Evolutionary conservation across 352 stramenopile genomes (phyloP).

Genomic region (Pythium oligandrum): DNA sequence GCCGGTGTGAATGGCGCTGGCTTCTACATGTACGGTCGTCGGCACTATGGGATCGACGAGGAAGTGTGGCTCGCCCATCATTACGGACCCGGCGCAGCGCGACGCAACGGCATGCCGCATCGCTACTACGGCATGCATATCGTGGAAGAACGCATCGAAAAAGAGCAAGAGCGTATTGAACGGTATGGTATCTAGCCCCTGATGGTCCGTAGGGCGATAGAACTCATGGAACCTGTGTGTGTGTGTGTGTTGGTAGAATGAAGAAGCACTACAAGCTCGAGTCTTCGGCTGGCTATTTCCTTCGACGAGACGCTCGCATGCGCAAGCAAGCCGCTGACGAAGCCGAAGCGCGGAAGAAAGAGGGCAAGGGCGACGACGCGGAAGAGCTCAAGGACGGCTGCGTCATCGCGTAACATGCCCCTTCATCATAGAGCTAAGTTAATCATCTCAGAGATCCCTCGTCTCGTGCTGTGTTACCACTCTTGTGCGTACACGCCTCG

Average conservation of each 20-base stretch:
- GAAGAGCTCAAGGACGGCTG: conserved; percentile 20
- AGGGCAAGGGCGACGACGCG: conserved; percentile 15
- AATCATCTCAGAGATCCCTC: too few species aligned
- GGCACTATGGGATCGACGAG: conserved; percentile 74
- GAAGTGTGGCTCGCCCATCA: conserved; percentile 83
- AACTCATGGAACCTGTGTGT: too few species aligned
- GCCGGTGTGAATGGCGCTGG: conserved; percentile 22
- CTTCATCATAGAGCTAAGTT: too few species aligned
- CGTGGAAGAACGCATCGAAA: conserved; percentile 62
- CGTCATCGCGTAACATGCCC: conserved; percentile 21
- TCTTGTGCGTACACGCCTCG: too few species aligned
- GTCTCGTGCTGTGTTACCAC: too few species aligned
- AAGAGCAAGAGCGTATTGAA: conserved; percentile 59
- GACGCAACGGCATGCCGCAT: conserved; percentile 36
- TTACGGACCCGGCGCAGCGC: conserved; percentile 51
- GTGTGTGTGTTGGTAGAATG: conserved; percentile 21
- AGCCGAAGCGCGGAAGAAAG: conserved; percentile 25
- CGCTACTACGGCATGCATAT: conserved; percentile 74
- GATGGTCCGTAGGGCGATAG: too few species aligned
- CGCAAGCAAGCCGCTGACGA: conserved; percentile 44
- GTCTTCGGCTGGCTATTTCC: conserved; percentile 60
- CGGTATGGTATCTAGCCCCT: conserved; percentile 16
- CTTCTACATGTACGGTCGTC: conserved; percentile 8
- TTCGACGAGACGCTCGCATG: conserved; percentile 62
- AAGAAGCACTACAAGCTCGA: conserved; percentile 74